A percentile compares a stretch with the other conserved stretches of the same genome.
phyloP scores from a whole-genome alignment of 1,139 yeast species.

The Candida tetrigidarum region DNA sequence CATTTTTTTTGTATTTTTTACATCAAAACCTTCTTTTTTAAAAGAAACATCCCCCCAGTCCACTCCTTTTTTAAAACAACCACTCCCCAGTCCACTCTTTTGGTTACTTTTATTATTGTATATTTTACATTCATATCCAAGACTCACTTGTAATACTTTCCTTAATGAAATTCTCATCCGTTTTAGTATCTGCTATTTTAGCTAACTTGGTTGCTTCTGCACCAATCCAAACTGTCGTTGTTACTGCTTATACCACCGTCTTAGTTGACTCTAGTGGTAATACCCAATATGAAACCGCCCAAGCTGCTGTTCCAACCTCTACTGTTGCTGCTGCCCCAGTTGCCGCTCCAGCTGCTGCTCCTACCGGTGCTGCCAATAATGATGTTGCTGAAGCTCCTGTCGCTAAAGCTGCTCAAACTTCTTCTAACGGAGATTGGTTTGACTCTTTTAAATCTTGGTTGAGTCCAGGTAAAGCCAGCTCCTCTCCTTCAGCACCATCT shows the following conservation, averaged over 20 bases:
- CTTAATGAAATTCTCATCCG: slow-evolving; percentile 22
- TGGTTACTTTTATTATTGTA: background rate
- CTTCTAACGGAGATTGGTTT: slow-evolving; percentile 16
- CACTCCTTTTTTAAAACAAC: background rate
- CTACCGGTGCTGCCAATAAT: too few species aligned
- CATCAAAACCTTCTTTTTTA: too few species aligned
- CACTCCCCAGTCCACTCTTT: slow-evolving; percentile 4
- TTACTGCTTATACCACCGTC: slow-evolving; percentile 23
- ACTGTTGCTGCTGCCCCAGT: slow-evolving; percentile 16
- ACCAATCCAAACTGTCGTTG: slow-evolving; percentile 27
- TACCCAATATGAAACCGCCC: slow-evolving; percentile 14
- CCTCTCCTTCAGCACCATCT: slow-evolving; percentile 4
- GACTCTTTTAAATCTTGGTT: slow-evolving; percentile 15
- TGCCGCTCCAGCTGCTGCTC: slow-evolving; percentile 18
- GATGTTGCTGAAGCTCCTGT: slow-evolving; percentile 19
- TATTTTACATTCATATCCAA: background rate
- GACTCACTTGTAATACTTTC: slow-evolving; percentile 9
- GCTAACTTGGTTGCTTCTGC: slow-evolving; percentile 20
- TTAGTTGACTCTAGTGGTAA: slow-evolving; percentile 17
- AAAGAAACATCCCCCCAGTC: slow-evolving; percentile 3
- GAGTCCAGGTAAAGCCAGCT: slow-evolving; percentile 6
- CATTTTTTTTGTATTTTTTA: too few species aligned
- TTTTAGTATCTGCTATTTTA: slow-evolving; percentile 17
- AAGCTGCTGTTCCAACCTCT: slow-evolving; percentile 17
- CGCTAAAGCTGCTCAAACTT: slow-evolving; percentile 18